These are phyloP conservation scores for Amanita inopinata DNA, from an alignment of 768 basidiomycete species.

Conservation along the genomic window DNA sequence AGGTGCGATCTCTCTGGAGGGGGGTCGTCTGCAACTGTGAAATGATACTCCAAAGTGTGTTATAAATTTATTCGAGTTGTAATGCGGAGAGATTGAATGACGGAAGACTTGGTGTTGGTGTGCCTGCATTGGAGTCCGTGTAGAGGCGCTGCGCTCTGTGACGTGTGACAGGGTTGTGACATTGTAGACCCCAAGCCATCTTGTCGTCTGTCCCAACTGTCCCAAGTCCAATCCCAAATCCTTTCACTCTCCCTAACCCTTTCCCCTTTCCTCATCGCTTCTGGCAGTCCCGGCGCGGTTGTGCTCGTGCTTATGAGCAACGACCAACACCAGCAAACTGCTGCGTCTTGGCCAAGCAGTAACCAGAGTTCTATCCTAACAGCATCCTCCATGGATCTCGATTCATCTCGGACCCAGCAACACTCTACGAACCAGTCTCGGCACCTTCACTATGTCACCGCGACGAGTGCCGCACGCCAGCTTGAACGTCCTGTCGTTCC, in stretches of 20 bases:
- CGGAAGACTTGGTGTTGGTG: too few relatives aligned
- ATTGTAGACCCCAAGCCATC: too few relatives aligned
- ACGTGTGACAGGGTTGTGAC: neutral
- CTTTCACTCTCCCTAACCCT: neutral
- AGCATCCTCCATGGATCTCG: constrained; percentile 19
- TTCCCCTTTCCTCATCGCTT: neutral
- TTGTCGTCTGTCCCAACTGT: neutral
- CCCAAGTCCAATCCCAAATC: neutral
- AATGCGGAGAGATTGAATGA: too few relatives aligned
- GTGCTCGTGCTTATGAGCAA: neutral
- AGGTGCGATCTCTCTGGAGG: too few relatives aligned
- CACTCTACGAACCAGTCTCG: constrained; percentile 12
- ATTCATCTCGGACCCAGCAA: constrained; percentile 15
- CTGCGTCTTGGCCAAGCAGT: constrained; percentile 3
- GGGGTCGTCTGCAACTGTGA: too few relatives aligned
- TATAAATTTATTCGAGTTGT: too few relatives aligned
- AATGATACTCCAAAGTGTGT: too few relatives aligned
- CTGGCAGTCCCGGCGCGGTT: constrained; percentile 3
- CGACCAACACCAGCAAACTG: neutral
- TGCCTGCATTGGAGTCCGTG: too few relatives aligned
- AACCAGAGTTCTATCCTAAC: constrained; percentile 14
- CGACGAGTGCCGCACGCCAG: constrained; percentile 25
- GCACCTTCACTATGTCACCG: constrained; percentile 26
- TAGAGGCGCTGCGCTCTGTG: too few relatives aligned
- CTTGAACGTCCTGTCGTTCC: constrained; percentile 48